Evolutionary conservation across 2,329 filamentous ascomycete species (phyloP).

Genomic region (Chrysoporthe cubensis): DNA sequence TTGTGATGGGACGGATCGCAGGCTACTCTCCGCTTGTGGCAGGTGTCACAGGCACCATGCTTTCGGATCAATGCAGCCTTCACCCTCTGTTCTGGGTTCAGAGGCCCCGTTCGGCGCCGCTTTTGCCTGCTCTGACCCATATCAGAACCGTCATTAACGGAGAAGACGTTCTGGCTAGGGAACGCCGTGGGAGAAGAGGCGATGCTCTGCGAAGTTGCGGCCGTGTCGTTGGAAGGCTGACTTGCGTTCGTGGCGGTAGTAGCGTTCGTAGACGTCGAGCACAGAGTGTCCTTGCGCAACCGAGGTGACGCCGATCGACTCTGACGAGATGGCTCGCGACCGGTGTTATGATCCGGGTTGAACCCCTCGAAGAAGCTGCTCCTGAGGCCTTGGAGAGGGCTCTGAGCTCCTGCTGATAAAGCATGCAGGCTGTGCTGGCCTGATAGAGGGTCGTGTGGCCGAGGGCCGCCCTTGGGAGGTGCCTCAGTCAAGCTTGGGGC

Average conservation of each 20-base stretch:
- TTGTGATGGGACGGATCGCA: constrained; percentile 8
- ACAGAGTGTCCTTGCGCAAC: constrained; percentile 54
- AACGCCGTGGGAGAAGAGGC: constrained; percentile 52
- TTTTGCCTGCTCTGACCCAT: constrained; percentile 58
- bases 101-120: constrained; percentile 61
- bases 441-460: constrained; percentile 28
- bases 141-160: constrained; percentile 59
- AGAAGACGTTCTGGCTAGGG: constrained; percentile 55
- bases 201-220: constrained; percentile 53
- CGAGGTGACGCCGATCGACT: constrained; percentile 37
- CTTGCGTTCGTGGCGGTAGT: constrained; percentile 47
- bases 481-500: constrained; percentile 39
- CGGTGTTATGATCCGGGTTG: neutral
- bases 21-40: constrained; percentile 60
- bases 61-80: constrained; percentile 64
- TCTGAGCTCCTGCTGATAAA: constrained; percentile 11
- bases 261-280: constrained; percentile 57
- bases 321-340: constrained; percentile 15
- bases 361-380: constrained; percentile 14
- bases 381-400: constrained; percentile 18
- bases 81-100: constrained; percentile 61
- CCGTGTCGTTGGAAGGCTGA: constrained; percentile 50
- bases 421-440: constrained; percentile 19
- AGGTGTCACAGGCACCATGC: constrained; percentile 61
- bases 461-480: constrained; percentile 30